Base-by-base conservation (phyloP, 2,329 filamentous ascomycete species). In the Leptographium wingfieldii region DNA sequence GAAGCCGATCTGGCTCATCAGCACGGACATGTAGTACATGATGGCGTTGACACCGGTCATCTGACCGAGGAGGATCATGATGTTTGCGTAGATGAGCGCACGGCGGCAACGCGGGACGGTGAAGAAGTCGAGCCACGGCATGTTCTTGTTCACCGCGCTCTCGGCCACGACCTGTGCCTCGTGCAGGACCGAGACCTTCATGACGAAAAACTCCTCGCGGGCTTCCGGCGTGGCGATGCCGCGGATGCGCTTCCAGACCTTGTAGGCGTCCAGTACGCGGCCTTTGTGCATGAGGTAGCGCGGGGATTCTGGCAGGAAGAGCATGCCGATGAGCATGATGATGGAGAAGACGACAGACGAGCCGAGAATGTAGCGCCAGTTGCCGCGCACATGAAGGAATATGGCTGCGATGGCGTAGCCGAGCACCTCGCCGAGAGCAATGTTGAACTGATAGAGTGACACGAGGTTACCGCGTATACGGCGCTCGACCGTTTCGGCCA, bases 361-460 rank as follows among this genome's bases (percentile, higher is more conserved):
- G 5, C 86, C 86, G 1, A 90, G 80, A 62, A 90, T 89, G 69
- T 83, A 88, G 46, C 86, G 78, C 86, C 86, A 90, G 73, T 85
- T 85, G 19, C 86, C 86, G 0, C 74, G 72, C 2, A 90, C 84
- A n/a, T 75, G 78, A 63, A 88, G 75, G 70, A 90, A 90, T 60
- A 89, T 88, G 55, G 86, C 86, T 0, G 83, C 86, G 1, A 89
- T 80, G 5, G 83, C 86, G 62, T 89, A 89, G 2, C 86, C 87
- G 1, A 90, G 74, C 2, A 90, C 86, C 66, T 89, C 86, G 33
- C 86, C 86, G 0, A 90, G 76, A 0, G 87, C 87, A 66, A 90
- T 90, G 72, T 87, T 88, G 71, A 89, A 82, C 68, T 90, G 87
- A 69, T 89, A 90, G 0, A 89, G 74, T 0, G 85, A 88, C 1